phyloP scores from a whole-genome alignment of 768 basidiomycete genomes.

The Pisolithus microcarpus region DNA sequence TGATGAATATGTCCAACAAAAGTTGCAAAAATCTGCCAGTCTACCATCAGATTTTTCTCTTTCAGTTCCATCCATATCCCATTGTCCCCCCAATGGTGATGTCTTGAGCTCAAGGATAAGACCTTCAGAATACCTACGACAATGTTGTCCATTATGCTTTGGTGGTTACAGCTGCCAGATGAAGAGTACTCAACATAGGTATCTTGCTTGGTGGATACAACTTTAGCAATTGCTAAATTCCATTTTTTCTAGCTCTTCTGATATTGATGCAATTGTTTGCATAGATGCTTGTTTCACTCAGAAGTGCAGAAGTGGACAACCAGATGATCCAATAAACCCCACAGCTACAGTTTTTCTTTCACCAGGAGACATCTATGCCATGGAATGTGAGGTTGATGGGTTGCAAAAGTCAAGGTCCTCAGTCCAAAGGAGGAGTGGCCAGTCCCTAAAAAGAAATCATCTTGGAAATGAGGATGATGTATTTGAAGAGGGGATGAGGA shows the following conservation, averaged over 20 bases:
- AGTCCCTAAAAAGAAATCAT: background rate
- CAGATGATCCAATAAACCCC: slow-evolving; percentile 8
- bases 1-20: slow-evolving; percentile 3
- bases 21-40: background rate
- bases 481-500: slow-evolving; percentile 7
- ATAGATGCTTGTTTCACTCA: slow-evolving; percentile 32
- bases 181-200: background rate
- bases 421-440: background rate
- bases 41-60: background rate
- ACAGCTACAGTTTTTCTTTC: slow-evolving; percentile 15
- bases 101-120: background rate
- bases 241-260: slow-evolving; percentile 3
- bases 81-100: background rate
- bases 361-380: background rate
- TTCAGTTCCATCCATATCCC: background rate
- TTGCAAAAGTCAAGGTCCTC: background rate
- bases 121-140: slow-evolving; percentile 15
- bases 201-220: background rate
- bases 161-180: slow-evolving; percentile 1
- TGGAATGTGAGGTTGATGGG: background rate
- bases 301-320: slow-evolving; percentile 14
- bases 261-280: slow-evolving; percentile 24
- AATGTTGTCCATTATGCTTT: slow-evolving; percentile 24
- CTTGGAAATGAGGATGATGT: background rate
- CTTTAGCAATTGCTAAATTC: background rate